Evolutionary conservation across 345 rosid species (phyloP).

Genomic region (Rhodamnia argentea): DNA sequence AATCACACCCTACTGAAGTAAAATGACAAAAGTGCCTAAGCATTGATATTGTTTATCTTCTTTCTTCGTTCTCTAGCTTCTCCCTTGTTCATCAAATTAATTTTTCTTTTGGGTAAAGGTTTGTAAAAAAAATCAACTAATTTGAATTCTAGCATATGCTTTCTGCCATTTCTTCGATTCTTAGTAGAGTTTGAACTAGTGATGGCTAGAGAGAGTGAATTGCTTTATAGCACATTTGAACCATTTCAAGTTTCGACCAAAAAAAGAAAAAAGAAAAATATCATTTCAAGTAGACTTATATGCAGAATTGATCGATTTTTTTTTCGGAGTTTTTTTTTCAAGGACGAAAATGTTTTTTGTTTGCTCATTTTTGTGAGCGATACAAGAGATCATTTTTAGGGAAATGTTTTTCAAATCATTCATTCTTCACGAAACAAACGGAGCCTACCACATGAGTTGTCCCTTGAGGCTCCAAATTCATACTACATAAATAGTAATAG

Average conservation of each 20-base stretch:
- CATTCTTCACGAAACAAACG: no score
- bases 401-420: no score
- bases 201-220: not conserved
- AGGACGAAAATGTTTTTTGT: no score
- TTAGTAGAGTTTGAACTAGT: not conserved
- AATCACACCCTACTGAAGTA: not conserved
- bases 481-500: no score
- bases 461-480: no score
- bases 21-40: not conserved
- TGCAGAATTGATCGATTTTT: not conserved
- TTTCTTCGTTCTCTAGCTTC: not conserved
- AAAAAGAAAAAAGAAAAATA: no score
- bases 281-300: not conserved
- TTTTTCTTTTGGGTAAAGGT: not conserved
- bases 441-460: no score
- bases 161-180: not conserved
- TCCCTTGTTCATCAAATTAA: not conserved
- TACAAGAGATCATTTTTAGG: no score
- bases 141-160: not conserved
- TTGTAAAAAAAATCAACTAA: not conserved
- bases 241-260: not conserved
- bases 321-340: no score
- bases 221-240: not conserved
- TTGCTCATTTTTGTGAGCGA: no score
- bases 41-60: not conserved